Conservation (phyloP, 148 eudicot genomes). For the Nepenthes mirabilis region DNA sequence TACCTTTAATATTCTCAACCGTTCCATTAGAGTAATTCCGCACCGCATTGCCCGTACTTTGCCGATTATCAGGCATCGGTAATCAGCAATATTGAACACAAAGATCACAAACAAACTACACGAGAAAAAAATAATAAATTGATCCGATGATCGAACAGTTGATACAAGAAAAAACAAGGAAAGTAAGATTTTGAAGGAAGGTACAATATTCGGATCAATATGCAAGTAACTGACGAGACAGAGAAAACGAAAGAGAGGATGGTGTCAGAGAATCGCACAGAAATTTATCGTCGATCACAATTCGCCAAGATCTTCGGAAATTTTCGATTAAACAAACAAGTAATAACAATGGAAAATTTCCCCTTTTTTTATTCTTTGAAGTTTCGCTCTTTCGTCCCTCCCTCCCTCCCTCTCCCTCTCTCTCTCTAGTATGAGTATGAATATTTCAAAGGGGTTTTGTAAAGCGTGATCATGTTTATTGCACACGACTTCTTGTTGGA, state of each 20-base stretch:
- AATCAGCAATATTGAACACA: background rate
- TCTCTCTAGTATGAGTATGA: no score
- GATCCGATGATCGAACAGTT: background rate
- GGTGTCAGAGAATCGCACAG: background rate
- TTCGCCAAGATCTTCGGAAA: background rate
- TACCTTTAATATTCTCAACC: background rate
- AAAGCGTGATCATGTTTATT: no score
- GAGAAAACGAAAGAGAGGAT: background rate
- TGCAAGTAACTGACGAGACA: background rate
- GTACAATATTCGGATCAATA: conserved; percentile 13
- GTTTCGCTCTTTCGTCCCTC: no score
- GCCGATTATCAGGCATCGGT: conserved; percentile 14
- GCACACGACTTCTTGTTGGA: no score
- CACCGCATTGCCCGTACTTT: background rate
- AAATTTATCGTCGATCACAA: conserved; percentile 1
- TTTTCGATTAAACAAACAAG: background rate
- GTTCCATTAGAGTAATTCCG: conserved; percentile 4
- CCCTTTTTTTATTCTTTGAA: no score
- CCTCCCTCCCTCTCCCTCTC: no score
- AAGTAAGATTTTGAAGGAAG: background rate
- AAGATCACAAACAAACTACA: background rate
- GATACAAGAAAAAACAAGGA: conserved; percentile 1
- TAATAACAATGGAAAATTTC: no score
- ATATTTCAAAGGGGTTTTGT: no score
- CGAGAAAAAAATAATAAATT: background rate